Conservation (phyloP, 1,284 basidiomycete genomes). For the Volvariella volvacea region DNA sequence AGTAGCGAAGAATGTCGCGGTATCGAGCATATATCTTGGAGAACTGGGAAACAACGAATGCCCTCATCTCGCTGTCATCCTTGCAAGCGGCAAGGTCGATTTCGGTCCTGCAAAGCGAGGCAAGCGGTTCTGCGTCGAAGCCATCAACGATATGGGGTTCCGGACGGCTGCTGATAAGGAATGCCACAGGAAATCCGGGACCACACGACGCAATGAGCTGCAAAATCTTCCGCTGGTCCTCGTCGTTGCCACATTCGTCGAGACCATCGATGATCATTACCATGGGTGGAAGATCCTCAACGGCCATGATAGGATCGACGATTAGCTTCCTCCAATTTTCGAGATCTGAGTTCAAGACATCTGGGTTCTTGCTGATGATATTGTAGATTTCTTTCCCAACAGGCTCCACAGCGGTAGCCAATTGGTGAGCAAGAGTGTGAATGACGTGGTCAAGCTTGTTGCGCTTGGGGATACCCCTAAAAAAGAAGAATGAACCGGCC, state of each 20-base stretch:
- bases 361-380: neutral
- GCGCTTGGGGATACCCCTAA: slow-evolving; percentile 2
- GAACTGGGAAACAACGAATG: no score
- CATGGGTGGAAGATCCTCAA: neutral
- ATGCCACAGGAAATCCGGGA: neutral
- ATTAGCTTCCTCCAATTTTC: neutral
- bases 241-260: neutral
- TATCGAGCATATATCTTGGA: no score
- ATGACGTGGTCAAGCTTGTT: slow-evolving; percentile 9
- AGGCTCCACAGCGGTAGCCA: slow-evolving; percentile 3
- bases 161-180: neutral
- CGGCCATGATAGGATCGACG: neutral
- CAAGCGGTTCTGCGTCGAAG: no score
- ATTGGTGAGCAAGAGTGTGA: slow-evolving; percentile 14
- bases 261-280: slow-evolving; percentile 2
- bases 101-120: no score
- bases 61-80: no score
- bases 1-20: no score
- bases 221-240: neutral
- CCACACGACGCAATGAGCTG: neutral
- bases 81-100: no score
- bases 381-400: neutral
- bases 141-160: neutral
- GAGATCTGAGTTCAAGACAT: neutral
- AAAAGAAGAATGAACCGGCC: slow-evolving; percentile 14